Evolutionary conservation across 2,329 filamentous ascomycete species (phyloP), one percentile per base, ranked within the genome.

Genomic region (Curvularia spicifera): DNA sequence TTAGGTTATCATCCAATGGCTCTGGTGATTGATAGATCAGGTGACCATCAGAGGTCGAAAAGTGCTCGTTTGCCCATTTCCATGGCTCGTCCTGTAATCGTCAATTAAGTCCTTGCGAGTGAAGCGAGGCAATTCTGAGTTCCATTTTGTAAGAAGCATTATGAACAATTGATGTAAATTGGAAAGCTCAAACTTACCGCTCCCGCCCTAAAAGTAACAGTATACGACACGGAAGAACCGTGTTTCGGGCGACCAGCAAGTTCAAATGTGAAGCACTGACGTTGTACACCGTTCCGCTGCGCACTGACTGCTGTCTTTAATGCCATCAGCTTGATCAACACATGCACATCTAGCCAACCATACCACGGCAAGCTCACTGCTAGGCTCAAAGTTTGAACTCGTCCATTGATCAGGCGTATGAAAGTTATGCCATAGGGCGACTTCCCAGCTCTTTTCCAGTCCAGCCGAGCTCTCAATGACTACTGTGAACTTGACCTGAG

Each of bases 371-470:
- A 68, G 59, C 39, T 71, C 65, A 12, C 67, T 60, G 4, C 71
- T 72, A 31, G 74, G 68, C 51, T 85, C 80, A 2, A 95, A 78
- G 26, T 79, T 78, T 18, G 85, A 79, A 22, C 71, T 89, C 84
- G 71, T 79, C 84, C 81, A 93, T 79, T 76, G 78, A 60, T 87
- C 84, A 81, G 64, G 81, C 35, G 74, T 80, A 26, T 78, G 73
- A 51, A 85, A 84, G 66, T 89, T 87, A 61, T 91, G 86, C 91
- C 92, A 96, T 7, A 96, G 77, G 15, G 85, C 85, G 31, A 92
- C 85, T 66, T 95, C 84, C 89, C 91, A 95, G 20, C 81, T 69
- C 60, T 84, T 78, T 7, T 81, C 80, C 46, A 83, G 83, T 35
- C 80, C 80, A 22, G 74, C 76, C 40, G 85, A 85, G 42, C 89